These are phyloP conservation scores for Cetraspora pellucida DNA, from an alignment of 192 early-diverging fungal species.

Conservation along the genomic window DNA sequence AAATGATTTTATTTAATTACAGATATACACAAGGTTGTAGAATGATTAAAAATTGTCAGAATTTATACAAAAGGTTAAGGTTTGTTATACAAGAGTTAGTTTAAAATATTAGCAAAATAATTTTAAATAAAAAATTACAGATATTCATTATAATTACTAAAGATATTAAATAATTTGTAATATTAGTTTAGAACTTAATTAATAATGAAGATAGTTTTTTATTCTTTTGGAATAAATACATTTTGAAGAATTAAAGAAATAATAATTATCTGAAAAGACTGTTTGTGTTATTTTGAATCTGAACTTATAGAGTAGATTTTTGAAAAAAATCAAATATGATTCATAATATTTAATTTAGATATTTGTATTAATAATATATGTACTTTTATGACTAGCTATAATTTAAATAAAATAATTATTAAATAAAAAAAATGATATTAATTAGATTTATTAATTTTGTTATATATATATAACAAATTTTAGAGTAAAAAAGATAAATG, in stretches of 20 bases:
- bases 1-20: slow-evolving; percentile 20
- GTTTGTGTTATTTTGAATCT: slow-evolving; percentile 4
- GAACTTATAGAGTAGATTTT: slow-evolving; percentile 24
- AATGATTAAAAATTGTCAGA: background rate
- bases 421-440: too few relatives aligned
- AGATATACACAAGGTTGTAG: slow-evolving; percentile 17
- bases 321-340: slow-evolving; percentile 6
- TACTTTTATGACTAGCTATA: too few relatives aligned
- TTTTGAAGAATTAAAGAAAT: slow-evolving; percentile 4
- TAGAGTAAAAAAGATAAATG: too few relatives aligned
- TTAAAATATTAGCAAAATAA: slow-evolving; percentile 2
- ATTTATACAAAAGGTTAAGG: slow-evolving; percentile 13
- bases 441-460: too few relatives aligned
- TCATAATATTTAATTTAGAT: slow-evolving; percentile 9
- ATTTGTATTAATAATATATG: background rate
- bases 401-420: too few relatives aligned
- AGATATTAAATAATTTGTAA: slow-evolving; percentile 23
- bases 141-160: slow-evolving; percentile 16
- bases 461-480: too few relatives aligned
- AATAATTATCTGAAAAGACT: slow-evolving; percentile 7
- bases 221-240: too few relatives aligned
- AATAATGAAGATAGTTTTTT: background rate
- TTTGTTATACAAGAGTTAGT: slow-evolving; percentile 18
- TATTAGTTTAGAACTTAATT: background rate
- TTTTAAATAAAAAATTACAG: slow-evolving; percentile 1